Percentiles rank a stretch among this genome's conserved stretches.
These are phyloP conservation scores for Xylariomycetidae sp. DNA, from an alignment of 2,329 filamentous ascomycete species.

Conservation along the genomic window DNA sequence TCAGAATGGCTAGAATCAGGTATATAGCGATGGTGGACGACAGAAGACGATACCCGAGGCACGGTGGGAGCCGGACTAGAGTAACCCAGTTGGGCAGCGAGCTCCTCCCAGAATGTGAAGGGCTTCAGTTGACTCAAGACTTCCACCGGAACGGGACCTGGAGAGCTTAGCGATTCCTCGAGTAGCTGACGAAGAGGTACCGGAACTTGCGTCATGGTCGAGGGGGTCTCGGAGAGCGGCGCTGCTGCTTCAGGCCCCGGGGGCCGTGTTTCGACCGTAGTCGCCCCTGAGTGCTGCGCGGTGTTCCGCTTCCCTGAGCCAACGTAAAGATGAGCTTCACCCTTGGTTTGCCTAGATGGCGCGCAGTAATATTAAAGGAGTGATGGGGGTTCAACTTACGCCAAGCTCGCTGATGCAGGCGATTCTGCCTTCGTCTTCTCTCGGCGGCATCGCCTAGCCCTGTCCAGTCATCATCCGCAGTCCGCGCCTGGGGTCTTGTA, in stretches of 20 bases:
- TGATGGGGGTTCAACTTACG: constrained; percentile 19
- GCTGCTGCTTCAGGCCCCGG: too few species aligned
- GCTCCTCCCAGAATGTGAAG: constrained; percentile 17
- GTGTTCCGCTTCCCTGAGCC: constrained; percentile 1
- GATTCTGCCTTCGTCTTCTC: constrained; percentile 29
- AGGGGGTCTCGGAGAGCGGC: too few species aligned
- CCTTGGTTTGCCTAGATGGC: not conserved
- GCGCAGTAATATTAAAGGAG: not conserved
- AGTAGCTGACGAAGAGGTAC: too few species aligned
- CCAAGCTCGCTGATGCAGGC: constrained; percentile 31
- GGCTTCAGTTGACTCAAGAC: constrained; percentile 14
- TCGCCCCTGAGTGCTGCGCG: constrained; percentile 1
- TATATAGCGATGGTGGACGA: not conserved
- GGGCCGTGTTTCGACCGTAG: too few species aligned
- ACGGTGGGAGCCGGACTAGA: not conserved
- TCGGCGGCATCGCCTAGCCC: constrained; percentile 24
- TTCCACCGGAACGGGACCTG: too few species aligned
- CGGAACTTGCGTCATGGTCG: too few species aligned
- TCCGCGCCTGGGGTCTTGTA: constrained; percentile 13
- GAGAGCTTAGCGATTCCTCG: too few species aligned
- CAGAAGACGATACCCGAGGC: not conserved
- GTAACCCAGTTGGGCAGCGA: constrained; percentile 5
- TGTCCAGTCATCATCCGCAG: constrained; percentile 30
- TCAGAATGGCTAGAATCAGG: not conserved
- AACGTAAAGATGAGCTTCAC: not conserved